Base-by-base conservation (phyloP, 2,329 filamentous ascomycete genomes). In the Arachnomyces sp. region DNA sequence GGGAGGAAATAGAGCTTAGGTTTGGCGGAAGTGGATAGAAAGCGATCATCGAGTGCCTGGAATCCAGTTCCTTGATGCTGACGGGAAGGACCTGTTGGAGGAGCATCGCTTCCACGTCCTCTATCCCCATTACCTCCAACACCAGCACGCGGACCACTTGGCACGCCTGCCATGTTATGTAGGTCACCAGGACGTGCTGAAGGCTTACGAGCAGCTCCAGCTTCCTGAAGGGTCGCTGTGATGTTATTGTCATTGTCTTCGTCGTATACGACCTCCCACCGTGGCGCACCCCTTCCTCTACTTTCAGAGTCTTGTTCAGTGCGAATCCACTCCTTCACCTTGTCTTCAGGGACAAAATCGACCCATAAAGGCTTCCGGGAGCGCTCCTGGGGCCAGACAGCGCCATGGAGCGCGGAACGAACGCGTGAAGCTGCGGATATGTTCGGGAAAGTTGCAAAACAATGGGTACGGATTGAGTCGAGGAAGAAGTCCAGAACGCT, bases 391-490 rank as follows among this genome's bases (percentile, higher is more conserved):
- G 90, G 90, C 86, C 89, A 96, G 28, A 88, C 75, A 15, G 74
- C 75, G 43, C 79, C 77, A 61, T 98, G 90, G 2, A 96, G 69
- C 2, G 76, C 74, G 7, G 77, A 74, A 36, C 90, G 82, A 7
- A 85, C 88, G 15, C 86, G 76, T 0, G 81, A 79, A 3, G 92
- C 92, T 3, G 83, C 81, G 2, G 79, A 69, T 7, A 79, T 68
- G 34, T 72, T 81, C 33, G 70, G 67, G 58, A 96, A 90, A 16
- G 77, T 68, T 29, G 82, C 82, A 55, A 95, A 84, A 7, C 87
- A 87, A 59, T 98, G 92, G 0, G 89, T 93, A 48, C 84, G 82
- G 54, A 96, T 84, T 25, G 74, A 72, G 58, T 96, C 90, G 30
- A 96, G 72, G 57, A 85, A 87, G 55, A 93, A 87, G 17, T 76